Percentiles rank a stretch among this genome's conserved stretches.
Evolutionary conservation across 2,329 filamentous ascomycete genomes (phyloP).

Genomic region (Magnaporthiopsis rhizophila): DNA sequence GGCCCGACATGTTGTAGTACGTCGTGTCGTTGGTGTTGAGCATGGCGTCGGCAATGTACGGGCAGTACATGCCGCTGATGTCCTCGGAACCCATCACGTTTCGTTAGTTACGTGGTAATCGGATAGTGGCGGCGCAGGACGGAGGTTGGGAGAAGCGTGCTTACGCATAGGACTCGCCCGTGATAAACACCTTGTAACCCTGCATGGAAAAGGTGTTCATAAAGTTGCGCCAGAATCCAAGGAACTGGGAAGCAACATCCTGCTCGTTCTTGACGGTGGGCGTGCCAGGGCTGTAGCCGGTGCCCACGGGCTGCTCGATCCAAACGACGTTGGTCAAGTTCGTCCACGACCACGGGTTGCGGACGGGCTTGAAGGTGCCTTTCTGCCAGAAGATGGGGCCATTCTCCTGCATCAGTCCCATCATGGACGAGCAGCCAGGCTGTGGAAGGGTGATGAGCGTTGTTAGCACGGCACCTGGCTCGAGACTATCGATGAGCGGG

Average conservation of each 20-base stretch:
- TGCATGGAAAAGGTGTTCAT: conserved; percentile 57
- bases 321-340: conserved; percentile 69
- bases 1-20: conserved; percentile 58
- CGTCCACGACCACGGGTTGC: conserved; percentile 61
- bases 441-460: conserved; percentile 11
- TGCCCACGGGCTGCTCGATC: conserved; percentile 57
- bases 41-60: conserved; percentile 64
- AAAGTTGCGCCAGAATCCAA: conserved; percentile 71
- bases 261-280: conserved; percentile 55
- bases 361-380: conserved; percentile 54
- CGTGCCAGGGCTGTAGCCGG: conserved; percentile 58
- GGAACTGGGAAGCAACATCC: conserved; percentile 60
- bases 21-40: conserved; percentile 53
- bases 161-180: conserved; percentile 55
- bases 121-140: too few relatives aligned
- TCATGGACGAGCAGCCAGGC: conserved; percentile 49
- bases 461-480: not conserved
- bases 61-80: conserved; percentile 45
- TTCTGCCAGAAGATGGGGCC: conserved; percentile 61
- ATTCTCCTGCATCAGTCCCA: conserved; percentile 65
- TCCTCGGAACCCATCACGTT: not conserved
- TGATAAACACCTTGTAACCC: conserved; percentile 58
- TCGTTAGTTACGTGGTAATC: too few relatives aligned
- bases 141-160: too few relatives aligned
- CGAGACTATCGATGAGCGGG: not conserved